phyloP scores from a whole-genome alignment of 2,329 filamentous ascomycete species.

The Plenodomus biglobosus region DNA sequence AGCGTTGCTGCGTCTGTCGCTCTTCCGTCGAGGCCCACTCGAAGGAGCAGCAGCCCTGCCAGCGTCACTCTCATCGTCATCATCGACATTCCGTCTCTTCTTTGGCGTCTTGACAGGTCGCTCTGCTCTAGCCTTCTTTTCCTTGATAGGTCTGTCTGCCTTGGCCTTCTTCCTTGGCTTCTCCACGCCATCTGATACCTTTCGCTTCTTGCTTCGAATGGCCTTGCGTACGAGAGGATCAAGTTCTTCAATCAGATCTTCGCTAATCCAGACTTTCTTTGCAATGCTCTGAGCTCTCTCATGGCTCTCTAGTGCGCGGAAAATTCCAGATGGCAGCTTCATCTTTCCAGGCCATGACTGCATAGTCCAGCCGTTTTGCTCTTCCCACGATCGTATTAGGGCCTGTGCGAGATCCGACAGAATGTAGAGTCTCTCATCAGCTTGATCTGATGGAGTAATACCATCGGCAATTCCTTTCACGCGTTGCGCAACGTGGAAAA shows the following conservation, averaged over 20 bases:
- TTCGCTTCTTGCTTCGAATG: conserved; percentile 62
- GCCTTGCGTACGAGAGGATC: conserved; percentile 72
- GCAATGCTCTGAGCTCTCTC: conserved; percentile 81
- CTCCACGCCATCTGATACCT: conserved; percentile 32
- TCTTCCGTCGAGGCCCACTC: conserved; percentile 49
- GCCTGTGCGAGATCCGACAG: conserved; percentile 84
- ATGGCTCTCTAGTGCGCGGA: conserved; percentile 72
- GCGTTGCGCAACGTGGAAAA: conserved; percentile 89
- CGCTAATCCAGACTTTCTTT: conserved; percentile 79
- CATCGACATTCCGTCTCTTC: conserved; percentile 34
- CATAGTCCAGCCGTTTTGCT: conserved; percentile 81
- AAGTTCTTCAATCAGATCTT: conserved; percentile 71
- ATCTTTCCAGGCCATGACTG: conserved; percentile 81
- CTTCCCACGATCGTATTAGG: conserved; percentile 81
- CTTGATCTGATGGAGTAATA: conserved; percentile 57
- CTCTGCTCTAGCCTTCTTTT: conserved; percentile 32
- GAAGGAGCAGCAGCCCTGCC: conserved; percentile 31
- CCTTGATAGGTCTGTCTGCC: conserved; percentile 34
- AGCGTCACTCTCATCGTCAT: conserved; percentile 38
- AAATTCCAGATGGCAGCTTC: conserved; percentile 77
- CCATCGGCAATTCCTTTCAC: conserved; percentile 88
- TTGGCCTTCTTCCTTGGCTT: conserved; percentile 41
- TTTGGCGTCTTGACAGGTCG: conserved; percentile 44
- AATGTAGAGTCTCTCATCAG: conserved; percentile 76
- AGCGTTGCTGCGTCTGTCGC: conserved; percentile 40